A percentile compares a stretch with the other conserved stretches of the same genome.
phyloP scores from a whole-genome alignment of 371 early-diverging fungal species.

The Syncephalastrum contaminatum region DNA sequence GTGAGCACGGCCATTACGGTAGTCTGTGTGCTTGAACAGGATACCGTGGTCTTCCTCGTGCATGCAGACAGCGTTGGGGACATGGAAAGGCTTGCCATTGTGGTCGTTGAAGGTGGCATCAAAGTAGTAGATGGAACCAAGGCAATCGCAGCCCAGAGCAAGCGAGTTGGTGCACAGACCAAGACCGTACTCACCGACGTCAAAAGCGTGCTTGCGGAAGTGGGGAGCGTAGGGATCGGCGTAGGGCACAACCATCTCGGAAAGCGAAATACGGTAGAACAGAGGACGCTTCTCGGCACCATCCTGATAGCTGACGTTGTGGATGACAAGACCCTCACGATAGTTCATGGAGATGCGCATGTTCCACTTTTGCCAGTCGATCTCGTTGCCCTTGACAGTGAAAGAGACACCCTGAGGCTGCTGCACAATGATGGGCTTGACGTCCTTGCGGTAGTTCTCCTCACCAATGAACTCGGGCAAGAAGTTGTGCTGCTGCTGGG shows the following conservation, averaged over 20 bases:
- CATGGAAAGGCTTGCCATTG: slow-evolving; percentile 44
- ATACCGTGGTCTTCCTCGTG: slow-evolving; percentile 58
- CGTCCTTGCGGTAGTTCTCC: slow-evolving; percentile 44
- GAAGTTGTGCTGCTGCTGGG: slow-evolving; percentile 45
- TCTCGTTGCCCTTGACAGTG: slow-evolving; percentile 46
- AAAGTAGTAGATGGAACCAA: slow-evolving; percentile 56
- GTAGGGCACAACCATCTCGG: slow-evolving; percentile 60
- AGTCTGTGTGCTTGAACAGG: slow-evolving; percentile 57
- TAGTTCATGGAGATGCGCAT: slow-evolving; percentile 57
- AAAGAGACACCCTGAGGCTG: slow-evolving; percentile 58
- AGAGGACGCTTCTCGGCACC: slow-evolving; percentile 45
- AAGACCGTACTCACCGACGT: slow-evolving; percentile 55
- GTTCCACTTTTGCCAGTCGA: slow-evolving; percentile 62
- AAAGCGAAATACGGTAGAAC: slow-evolving; percentile 50
- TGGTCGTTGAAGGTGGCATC: slow-evolving; percentile 53
- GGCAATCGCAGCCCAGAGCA: slow-evolving; percentile 53
- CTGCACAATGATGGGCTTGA: slow-evolving; percentile 54
- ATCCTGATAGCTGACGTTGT: slow-evolving; percentile 51
- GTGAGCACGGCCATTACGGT: slow-evolving; percentile 49
- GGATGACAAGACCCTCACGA: slow-evolving; percentile 56
- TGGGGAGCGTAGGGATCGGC: slow-evolving; percentile 50
- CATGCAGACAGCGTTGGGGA: slow-evolving; percentile 53
- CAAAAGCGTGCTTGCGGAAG: slow-evolving; percentile 50
- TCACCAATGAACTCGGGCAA: slow-evolving; percentile 52
- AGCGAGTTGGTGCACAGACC: slow-evolving; percentile 53